A percentile compares a stretch with the other conserved stretches of the same genome.
phyloP scores from a whole-genome alignment of 164 flowering plant genomes.

The Chimonanthus salicifolius region DNA sequence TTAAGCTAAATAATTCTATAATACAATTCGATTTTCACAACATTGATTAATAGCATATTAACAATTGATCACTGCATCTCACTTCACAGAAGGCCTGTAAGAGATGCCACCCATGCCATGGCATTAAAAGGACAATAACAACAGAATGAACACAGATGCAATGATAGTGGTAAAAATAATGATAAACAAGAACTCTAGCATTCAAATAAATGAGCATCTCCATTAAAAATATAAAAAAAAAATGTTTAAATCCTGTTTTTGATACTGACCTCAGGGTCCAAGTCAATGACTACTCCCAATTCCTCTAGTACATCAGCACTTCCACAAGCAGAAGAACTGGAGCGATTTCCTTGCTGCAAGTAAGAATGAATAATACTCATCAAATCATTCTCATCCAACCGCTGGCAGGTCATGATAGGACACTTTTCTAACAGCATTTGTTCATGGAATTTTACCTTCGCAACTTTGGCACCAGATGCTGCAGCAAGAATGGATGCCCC shows the following conservation, averaged over 20 bases:
- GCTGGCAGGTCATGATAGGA: background rate
- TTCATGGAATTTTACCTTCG: conserved; percentile 47
- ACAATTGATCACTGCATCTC: too few species aligned
- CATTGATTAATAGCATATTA: too few species aligned
- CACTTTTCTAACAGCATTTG: background rate
- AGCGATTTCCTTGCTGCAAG: conserved; percentile 90
- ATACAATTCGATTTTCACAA: too few species aligned
- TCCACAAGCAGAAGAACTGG: conserved; percentile 97
- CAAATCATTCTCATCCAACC: background rate
- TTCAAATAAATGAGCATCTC: background rate
- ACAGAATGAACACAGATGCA: background rate
- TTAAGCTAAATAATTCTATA: too few species aligned
- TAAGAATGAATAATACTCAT: background rate
- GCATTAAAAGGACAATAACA: background rate
- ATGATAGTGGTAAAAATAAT: background rate
- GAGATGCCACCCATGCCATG: too few species aligned
- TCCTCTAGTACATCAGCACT: conserved; percentile 94
- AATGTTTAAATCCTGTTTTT: background rate
- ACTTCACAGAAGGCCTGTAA: too few species aligned
- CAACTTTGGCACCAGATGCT: conserved; percentile 91
- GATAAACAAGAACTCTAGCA: background rate
- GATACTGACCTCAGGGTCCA: conserved; percentile 76
- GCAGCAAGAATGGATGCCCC: conserved; percentile 95
- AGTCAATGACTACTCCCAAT: conserved; percentile 63
- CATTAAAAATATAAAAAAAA: background rate